Evolutionary conservation across 805 yeast species (phyloP).

Genomic region (Hanseniaspora pseudoguilliermondii): DNA sequence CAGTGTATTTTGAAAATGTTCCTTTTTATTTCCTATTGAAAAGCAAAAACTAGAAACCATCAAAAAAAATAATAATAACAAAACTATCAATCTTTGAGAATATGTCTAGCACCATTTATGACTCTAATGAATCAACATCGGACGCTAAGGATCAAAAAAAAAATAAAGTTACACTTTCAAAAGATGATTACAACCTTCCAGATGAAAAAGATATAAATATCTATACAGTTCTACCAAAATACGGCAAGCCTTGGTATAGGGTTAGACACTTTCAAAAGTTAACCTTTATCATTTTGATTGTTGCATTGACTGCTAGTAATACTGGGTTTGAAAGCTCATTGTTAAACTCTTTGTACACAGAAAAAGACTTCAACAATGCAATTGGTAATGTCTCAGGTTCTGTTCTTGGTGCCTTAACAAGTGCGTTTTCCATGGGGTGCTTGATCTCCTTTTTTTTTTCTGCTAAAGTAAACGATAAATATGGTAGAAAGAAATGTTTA

Average conservation of each 20-base stretch:
- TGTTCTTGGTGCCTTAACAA: conserved; percentile 31
- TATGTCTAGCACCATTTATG: background rate
- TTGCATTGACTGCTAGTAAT: conserved; percentile 36
- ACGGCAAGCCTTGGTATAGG: conserved; percentile 26
- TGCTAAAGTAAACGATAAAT: conserved; percentile 26
- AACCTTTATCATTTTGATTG: conserved; percentile 29
- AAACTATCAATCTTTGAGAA: background rate
- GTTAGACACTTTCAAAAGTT: conserved; percentile 31
- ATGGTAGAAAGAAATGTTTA: conserved; percentile 31
- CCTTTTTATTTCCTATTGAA: too few relatives aligned
- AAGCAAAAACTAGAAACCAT: too few relatives aligned
- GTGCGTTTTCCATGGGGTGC: conserved; percentile 34
- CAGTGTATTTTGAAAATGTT: too few relatives aligned
- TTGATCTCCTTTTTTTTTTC: conserved; percentile 25
- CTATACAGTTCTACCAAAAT: conserved; percentile 15
- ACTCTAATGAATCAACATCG: background rate
- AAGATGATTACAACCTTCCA: background rate
- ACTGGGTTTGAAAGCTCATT: conserved; percentile 38
- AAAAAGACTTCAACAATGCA: conserved; percentile 30
- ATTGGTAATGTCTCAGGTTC: conserved; percentile 32
- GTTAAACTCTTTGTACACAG: conserved; percentile 39
- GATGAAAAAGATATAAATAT: background rate
- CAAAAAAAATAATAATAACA: background rate
- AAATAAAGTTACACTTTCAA: background rate
- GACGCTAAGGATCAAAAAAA: background rate